These are phyloP conservation scores for Chenopodium formosanum DNA, from an alignment of 148 eudicot genomes.

Conservation along the genomic window DNA sequence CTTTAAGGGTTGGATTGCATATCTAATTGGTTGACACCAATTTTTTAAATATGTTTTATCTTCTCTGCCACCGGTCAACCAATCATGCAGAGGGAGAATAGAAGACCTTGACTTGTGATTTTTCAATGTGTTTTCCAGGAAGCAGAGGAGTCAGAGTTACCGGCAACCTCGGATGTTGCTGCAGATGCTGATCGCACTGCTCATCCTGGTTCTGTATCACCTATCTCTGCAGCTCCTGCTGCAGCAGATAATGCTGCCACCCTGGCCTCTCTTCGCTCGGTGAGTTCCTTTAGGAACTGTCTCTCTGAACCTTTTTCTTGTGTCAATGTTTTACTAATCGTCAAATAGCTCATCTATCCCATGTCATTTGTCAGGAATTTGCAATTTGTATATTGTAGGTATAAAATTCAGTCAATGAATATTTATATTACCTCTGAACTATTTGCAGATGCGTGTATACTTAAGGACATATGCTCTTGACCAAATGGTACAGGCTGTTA, in stretches of 20 bases:
- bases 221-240: conserved; percentile 52
- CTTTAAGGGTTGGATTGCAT: neutral
- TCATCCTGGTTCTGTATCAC: conserved; percentile 44
- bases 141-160: conserved; percentile 52
- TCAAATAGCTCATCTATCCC: neutral
- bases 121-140: conserved; percentile 39
- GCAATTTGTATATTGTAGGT: neutral
- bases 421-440: conserved; percentile 11
- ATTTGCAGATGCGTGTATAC: conserved; percentile 84
- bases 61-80: neutral
- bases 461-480: conserved; percentile 88
- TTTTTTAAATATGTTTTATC: neutral
- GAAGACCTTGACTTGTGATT: conserved; percentile 8
- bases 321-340: neutral
- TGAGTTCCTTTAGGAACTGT: conserved; percentile 27
- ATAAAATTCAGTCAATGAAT: neutral
- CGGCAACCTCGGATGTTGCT: conserved; percentile 38
- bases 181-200: conserved; percentile 39
- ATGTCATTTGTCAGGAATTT: neutral
- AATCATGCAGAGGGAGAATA: neutral
- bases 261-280: conserved; percentile 85
- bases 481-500: conserved; percentile 98
- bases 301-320: neutral
- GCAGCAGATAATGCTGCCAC: conserved; percentile 58
- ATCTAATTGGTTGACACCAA: neutral